These are phyloP conservation scores for Suillus hirtellus DNA, from an alignment of 768 basidiomycete species.

Conservation along the genomic window DNA sequence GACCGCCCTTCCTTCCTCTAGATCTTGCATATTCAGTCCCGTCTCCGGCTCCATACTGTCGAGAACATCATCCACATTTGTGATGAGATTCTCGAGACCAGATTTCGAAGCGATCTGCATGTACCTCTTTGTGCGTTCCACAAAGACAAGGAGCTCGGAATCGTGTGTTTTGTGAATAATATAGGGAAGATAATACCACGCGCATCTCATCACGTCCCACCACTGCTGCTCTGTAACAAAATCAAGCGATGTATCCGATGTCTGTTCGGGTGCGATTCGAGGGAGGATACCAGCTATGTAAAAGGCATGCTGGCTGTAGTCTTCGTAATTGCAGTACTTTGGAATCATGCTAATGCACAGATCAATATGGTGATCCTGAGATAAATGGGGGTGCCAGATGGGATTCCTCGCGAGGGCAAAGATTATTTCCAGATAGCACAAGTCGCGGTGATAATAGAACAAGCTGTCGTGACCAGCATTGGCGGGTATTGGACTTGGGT, in stretches of 20 bases:
- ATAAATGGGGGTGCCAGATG: neutral
- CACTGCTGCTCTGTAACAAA: neutral
- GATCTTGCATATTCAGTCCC: too few relatives aligned
- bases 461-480: neutral
- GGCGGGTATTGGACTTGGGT: neutral
- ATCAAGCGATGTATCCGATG: neutral
- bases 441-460: neutral
- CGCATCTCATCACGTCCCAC: neutral
- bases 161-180: accelerated
- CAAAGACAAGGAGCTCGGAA: neutral
- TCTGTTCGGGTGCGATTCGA: neutral
- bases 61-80: neutral
- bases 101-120: neutral
- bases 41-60: too few relatives aligned
- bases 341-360: neutral
- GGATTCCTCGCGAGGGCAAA: neutral
- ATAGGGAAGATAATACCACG: accelerated
- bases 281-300: neutral
- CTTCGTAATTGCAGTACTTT: neutral
- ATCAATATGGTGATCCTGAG: neutral
- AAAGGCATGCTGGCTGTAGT: neutral
- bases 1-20: too few relatives aligned
- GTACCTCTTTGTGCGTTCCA: neutral
- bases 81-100: neutral
- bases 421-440: neutral